A percentile compares a stretch with the other conserved stretches of the same genome.
These are phyloP conservation scores for Catharanthus roseus DNA, from an alignment of 257 asterid species.

Conservation along the genomic window DNA sequence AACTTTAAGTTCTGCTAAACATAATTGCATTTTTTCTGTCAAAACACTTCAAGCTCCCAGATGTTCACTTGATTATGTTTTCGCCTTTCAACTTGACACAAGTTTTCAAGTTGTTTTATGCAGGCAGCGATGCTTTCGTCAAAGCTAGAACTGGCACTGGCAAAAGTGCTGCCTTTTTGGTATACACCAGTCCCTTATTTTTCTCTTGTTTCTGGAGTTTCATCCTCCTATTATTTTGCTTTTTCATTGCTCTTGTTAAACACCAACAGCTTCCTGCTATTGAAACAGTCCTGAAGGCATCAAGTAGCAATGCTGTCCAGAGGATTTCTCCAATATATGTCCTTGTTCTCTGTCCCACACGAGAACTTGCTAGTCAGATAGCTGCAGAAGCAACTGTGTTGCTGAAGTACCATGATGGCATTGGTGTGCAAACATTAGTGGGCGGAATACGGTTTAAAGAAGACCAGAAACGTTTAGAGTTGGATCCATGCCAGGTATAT, in stretches of 20 bases:
- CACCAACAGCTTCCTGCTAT: conserved; percentile 97
- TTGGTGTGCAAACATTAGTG: conserved; percentile 74
- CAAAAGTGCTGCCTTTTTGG: conserved; percentile 92
- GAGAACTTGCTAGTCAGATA: conserved; percentile 96
- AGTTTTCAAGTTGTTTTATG: not conserved
- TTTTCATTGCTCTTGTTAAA: conserved; percentile 46
- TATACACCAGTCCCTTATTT: conserved; percentile 26
- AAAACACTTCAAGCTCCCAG: not conserved
- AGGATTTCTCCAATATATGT: conserved; percentile 58
- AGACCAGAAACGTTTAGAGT: conserved; percentile 71
- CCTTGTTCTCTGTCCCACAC: conserved; percentile 81
- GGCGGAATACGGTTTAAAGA: conserved; percentile 93
- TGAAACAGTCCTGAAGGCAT: conserved; percentile 91
- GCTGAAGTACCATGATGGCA: conserved; percentile 78
- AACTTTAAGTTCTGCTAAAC: not conserved
- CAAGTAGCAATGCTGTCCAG: conserved; percentile 27
- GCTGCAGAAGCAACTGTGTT: conserved; percentile 89
- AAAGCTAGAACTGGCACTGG: conserved; percentile 95
- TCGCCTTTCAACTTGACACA: not conserved
- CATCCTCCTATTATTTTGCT: conserved; percentile 8
- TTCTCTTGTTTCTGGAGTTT: conserved; percentile 8
- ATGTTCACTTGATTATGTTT: not conserved
- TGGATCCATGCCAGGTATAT: conserved; percentile 70
- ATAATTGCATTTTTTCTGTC: not conserved
- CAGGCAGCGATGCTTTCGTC: conserved; percentile 88